Conservation (phyloP, 306 rosid species). For the Inga laurina region DNA sequence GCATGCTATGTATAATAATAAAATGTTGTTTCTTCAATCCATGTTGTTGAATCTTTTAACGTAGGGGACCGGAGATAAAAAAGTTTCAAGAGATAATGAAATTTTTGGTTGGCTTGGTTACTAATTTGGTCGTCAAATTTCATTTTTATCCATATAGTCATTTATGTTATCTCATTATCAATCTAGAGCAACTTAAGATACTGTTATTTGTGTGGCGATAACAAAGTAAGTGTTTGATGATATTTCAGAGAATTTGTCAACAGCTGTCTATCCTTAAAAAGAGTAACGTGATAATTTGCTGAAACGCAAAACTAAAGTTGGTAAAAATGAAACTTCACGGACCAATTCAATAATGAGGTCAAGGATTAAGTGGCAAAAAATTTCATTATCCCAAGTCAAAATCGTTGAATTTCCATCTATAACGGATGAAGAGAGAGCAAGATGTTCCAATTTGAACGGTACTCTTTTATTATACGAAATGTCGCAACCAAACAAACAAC, state of each 20-base stretch:
- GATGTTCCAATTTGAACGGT: slow-evolving; percentile 29
- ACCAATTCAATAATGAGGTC: too few species aligned
- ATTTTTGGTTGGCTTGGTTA: neutral
- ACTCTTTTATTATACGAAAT: slow-evolving; percentile 27
- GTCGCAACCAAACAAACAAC: slow-evolving; percentile 35
- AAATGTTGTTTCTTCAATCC: slow-evolving; percentile 25
- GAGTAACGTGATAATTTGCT: neutral
- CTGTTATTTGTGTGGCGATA: neutral
- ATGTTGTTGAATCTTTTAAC: slow-evolving; percentile 18
- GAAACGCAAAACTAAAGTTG: neutral
- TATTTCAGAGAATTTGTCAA: neutral
- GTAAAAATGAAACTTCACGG: too few species aligned
- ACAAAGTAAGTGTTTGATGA: neutral
- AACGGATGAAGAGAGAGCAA: slow-evolving; percentile 21
- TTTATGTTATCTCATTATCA: too few species aligned
- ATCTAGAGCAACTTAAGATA: neutral
- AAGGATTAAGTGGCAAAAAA: neutral
- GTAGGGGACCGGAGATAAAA: slow-evolving; percentile 58
- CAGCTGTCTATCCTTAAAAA: too few species aligned
- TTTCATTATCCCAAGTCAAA: neutral
- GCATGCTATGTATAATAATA: slow-evolving; percentile 44
- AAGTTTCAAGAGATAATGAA: neutral
- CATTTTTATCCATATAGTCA: too few species aligned
- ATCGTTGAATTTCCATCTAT: slow-evolving; percentile 26
- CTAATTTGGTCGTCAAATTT: neutral